Evolutionary conservation across 495 filamentous ascomycete genomes (phyloP), one percentile per base, ranked within the genome.

Genomic region (Staphylotrichum tortipilum): DNA sequence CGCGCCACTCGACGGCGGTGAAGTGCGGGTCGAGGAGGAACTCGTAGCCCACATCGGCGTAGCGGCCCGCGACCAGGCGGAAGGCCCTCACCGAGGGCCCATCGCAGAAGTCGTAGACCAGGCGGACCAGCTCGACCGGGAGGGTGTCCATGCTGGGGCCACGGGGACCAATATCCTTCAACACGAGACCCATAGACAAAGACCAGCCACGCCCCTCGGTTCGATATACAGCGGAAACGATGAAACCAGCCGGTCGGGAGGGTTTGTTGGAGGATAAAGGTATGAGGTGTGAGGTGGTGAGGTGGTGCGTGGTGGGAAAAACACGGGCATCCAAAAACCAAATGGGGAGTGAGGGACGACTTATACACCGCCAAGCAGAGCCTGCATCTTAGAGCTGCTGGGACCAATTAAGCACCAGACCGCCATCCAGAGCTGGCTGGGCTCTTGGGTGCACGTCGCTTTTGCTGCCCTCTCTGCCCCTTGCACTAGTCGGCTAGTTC

Each of bases 51-150:
- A 75, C 63, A 30, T 69, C 64, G 43, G 71, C 72, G 34, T 66
- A 57, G 24, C 59, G 63, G 35, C 46, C 56, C 37, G 60, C 65
- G 31, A 53, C 62, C 33, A 64, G 67, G 15, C 72, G 71, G 54
- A 75, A 60, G 38, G 64, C 64, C 41, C 60, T 64, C 37, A 70
- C 64, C 5, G 68, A 56, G 31, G 61, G 43, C 17, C 50, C 47
- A 41, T 73, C 72, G 58, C 70, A 74, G 50, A 64, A 63, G 35
- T 66, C 57, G 50, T 66, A 75, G 55, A 75, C 64, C 58, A 73
- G 68, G 51, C 66, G 62, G 33, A 75, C 47, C 38, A 75, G 66
- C 66, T 75, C 72, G 44, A 73, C 69, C 10, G 72, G 72, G 36
- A 74, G 63, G 44, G 37, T 47, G 38, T 68, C 62, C 65, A 68